These are phyloP conservation scores for Mortierella sp. DNA, from an alignment of 371 early-diverging fungal genomes.

Conservation along the genomic window DNA sequence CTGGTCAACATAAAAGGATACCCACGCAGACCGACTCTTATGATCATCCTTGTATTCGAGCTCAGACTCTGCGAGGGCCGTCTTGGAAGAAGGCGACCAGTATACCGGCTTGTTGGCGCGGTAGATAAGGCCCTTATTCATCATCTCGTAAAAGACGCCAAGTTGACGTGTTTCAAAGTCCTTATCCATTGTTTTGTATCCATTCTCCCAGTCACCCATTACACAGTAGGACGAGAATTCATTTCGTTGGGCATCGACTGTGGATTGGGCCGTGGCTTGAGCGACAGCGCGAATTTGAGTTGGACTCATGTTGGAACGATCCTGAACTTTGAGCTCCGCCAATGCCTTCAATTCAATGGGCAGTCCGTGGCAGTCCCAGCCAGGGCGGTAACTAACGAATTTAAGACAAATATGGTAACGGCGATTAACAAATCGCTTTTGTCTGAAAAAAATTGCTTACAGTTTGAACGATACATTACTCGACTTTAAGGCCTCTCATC, in stretches of 20 bases:
- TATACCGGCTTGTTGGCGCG: slow-evolving; percentile 82
- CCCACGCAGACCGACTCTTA: slow-evolving; percentile 79
- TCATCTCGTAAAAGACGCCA: slow-evolving; percentile 83
- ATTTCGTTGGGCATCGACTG: slow-evolving; percentile 75
- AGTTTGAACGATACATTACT: slow-evolving; percentile 59
- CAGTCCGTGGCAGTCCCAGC: slow-evolving; percentile 98
- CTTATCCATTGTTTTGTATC: slow-evolving; percentile 81
- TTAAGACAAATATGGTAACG: neutral
- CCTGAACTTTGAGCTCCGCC: slow-evolving; percentile 68
- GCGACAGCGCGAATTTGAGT: slow-evolving; percentile 78
- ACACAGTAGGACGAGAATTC: slow-evolving; percentile 82
- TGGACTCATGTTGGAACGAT: slow-evolving; percentile 63
- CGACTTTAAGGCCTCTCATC: slow-evolving; percentile 87
- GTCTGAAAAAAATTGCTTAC: neutral
- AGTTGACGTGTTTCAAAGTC: slow-evolving; percentile 89
- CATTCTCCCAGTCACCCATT: slow-evolving; percentile 90
- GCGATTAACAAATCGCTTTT: neutral
- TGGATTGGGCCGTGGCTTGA: slow-evolving; percentile 73
- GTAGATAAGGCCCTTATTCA: slow-evolving; percentile 68
- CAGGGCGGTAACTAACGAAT: slow-evolving; percentile 82
- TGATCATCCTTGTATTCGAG: slow-evolving; percentile 90
- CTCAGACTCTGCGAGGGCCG: slow-evolving; percentile 93
- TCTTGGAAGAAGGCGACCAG: slow-evolving; percentile 93
- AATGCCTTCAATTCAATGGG: slow-evolving; percentile 96
- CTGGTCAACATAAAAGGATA: slow-evolving; percentile 66